Evolutionary conservation across 2,329 filamentous ascomycete genomes (phyloP), one percentile per base, ranked within the genome.

Genomic region (Septoria petroselini): DNA sequence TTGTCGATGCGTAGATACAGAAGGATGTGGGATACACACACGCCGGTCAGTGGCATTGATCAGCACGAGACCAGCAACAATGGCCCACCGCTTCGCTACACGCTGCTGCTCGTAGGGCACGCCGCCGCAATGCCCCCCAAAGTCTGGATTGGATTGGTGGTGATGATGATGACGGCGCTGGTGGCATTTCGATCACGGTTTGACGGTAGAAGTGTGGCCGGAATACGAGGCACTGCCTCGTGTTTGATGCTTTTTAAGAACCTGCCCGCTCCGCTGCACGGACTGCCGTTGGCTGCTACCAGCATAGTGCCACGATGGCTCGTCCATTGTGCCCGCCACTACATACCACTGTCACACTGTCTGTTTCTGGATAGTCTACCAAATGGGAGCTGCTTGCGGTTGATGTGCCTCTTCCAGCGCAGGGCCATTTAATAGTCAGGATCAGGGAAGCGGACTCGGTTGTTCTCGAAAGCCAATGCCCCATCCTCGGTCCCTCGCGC

Each of bases 161-260:
- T n/a, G n/a, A n/a, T n/a, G n/a, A n/a, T n/a, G n/a, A n/a, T n/a
- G n/a, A n/a, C n/a, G 38, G 38, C 15, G 38, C 38, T 21, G 17
- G 27, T 18, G 38, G 27, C 21, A 41, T 21, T n/a, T 41, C 38
- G 38, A n/a, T 41, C 27, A 15, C 41, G 41, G 41, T 33, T 8
- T 41, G 14, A 15, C 41, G 41, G 41, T 33, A 31, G 41, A 46
- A 27, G 14, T 31, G 29, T 34, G 33, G 33, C 27, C 34, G 34
- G 34, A 47, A 47, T 47, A 47, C 43, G 43, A 47, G n/a, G 43
- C 35, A 29, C 17, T 29, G 34, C 43, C 43, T 46, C 34, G 43
- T 46, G 31, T 45, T n/a, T 34, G n/a, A 17, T 39, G 9, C 21
- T 9, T 39, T 19, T 45, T 27, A 27, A 37, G 37, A 27, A 17